A percentile compares a stretch with the other conserved stretches of the same genome.
phyloP scores from a whole-genome alignment of 2,329 filamentous ascomycete genomes.

The Calonectria honghensis region DNA sequence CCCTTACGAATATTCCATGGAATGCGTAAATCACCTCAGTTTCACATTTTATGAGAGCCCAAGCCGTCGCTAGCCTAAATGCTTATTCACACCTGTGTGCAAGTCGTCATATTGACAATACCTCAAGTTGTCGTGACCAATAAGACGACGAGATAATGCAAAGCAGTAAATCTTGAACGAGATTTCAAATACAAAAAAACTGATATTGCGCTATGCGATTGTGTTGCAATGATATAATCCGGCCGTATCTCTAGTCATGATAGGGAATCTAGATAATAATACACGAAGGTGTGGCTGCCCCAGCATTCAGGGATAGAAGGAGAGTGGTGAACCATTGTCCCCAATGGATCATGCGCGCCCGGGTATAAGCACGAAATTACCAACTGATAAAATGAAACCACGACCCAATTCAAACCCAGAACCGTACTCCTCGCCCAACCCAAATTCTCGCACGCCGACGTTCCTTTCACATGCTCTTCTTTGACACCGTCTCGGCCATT shows the following conservation, averaged over 20 bases:
- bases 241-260: constrained; percentile 19
- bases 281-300: not conserved
- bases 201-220: not conserved
- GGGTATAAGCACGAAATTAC: constrained; percentile 1
- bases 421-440: constrained; percentile 8
- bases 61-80: not conserved
- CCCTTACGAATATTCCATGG: not conserved
- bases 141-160: not conserved
- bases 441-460: not conserved
- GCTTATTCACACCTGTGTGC: not conserved
- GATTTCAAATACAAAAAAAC: not conserved
- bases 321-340: not conserved
- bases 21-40: not conserved
- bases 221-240: not conserved
- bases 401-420: not conserved
- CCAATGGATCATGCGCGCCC: not conserved
- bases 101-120: not conserved
- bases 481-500: not conserved
- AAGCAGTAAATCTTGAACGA: not conserved
- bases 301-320: not conserved
- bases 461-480: constrained; percentile 8
- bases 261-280: constrained; percentile 4
- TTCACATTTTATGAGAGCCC: not conserved
- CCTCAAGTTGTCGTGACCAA: not conserved
- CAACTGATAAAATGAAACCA: not conserved